Conservation (phyloP, 2,329 filamentous ascomycete genomes). For the Claviceps lovelessii region DNA sequence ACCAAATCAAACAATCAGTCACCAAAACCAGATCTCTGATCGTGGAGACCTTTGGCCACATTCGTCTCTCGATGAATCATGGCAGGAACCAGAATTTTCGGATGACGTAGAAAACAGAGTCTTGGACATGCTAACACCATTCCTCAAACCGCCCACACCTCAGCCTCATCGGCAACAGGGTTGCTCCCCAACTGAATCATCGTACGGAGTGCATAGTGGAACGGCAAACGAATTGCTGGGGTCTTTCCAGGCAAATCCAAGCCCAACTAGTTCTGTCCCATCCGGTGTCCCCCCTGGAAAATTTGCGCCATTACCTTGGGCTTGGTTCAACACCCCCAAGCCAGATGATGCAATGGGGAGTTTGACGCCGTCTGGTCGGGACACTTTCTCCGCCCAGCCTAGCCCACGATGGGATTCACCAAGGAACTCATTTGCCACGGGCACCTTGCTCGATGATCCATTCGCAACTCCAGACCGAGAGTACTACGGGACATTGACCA, state of each 20-base stretch:
- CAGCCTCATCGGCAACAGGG: slow-evolving; percentile 18
- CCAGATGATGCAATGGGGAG: slow-evolving; percentile 12
- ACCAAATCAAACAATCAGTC: not conserved
- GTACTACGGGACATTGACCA: slow-evolving; percentile 1
- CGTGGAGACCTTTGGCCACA: not conserved
- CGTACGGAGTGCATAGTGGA: slow-evolving; percentile 40
- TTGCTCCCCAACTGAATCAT: slow-evolving; percentile 26
- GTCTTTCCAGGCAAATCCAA: slow-evolving; percentile 20
- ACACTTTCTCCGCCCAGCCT: slow-evolving; percentile 13
- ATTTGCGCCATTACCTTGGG: slow-evolving; percentile 33
- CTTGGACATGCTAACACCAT: slow-evolving; percentile 34
- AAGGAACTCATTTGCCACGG: slow-evolving; percentile 6
- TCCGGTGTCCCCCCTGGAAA: slow-evolving; percentile 17
- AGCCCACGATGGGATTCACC: slow-evolving; percentile 13
- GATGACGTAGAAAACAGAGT: slow-evolving; percentile 26
- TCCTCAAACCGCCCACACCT: slow-evolving; percentile 31
- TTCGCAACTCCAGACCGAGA: slow-evolving; percentile 16
- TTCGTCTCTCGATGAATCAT: not conserved
- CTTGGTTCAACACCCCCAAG: slow-evolving; percentile 29
- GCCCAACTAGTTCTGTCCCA: slow-evolving; percentile 15
- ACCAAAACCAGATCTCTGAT: not conserved
- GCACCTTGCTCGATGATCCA: slow-evolving; percentile 16
- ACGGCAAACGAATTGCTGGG: slow-evolving; percentile 38
- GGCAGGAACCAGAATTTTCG: slow-evolving; percentile 5
- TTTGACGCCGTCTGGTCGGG: slow-evolving; percentile 9